Base-by-base conservation (phyloP, 164 flowering plant genomes). In the Houttuynia cordata region DNA sequence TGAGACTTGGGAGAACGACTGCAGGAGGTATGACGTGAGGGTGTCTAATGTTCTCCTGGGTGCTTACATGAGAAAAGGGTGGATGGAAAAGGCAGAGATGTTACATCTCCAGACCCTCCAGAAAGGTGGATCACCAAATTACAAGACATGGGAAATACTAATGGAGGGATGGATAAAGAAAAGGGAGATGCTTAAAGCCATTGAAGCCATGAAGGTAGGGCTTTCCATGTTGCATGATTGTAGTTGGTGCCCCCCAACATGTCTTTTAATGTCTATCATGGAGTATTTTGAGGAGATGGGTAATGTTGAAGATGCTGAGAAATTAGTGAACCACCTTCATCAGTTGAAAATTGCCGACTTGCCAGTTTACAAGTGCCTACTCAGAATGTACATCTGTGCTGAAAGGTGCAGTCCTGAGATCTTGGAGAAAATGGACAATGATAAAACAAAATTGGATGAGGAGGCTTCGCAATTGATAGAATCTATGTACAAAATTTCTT, bases 61-160 rank as follows among this genome's bases (percentile, higher is more conserved):
- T 67, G 83, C 81, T 55, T 82, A 79, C 53, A 52, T 65, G 67
- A 68, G 83, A 67, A 75, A 64, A 55, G 84, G 84, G 63, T 50
- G 65, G 68, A 69, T 79, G 63, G 74, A 71, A 3, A 76, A 82
- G 68, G 85, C 79, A n/a, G 84, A 80, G 62, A 47, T 68, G 1
- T 68, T 84, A 47, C 87, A 81, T 74, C 64, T 62, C 20, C 80
- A 40, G 42, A 68, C 81, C 37, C 61, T 76, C 74, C 71, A 68
- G 65, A 81, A 65, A 71, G 86, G 91, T 42, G 91, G 83, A 10
- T 25, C 24, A 59, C 84, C 86, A 53, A 81, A 83, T 60, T 77
- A 71, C 57, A 83, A 85, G 72, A 83, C 85, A 21, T 85, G 88
- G 88, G 88, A 85, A 69, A 83, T 85, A 63, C 75, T 83, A 4